phyloP scores from a whole-genome alignment of 2,329 filamentous ascomycete species.

The Penicillium fuscoglaucum region DNA sequence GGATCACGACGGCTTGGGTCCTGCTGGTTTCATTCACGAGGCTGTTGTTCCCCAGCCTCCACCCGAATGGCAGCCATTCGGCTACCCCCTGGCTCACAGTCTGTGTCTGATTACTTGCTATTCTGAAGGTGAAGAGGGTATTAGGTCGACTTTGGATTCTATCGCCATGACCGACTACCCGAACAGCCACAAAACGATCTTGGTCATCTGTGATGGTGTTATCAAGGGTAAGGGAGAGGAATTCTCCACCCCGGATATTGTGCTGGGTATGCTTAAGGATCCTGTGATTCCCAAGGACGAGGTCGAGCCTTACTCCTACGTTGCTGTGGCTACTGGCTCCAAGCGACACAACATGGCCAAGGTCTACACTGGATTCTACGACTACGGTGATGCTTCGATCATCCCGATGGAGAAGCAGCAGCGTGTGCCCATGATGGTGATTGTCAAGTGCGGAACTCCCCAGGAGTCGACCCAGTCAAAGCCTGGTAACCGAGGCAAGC shows the following conservation, averaged over 20 bases:
- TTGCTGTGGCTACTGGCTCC: constrained; percentile 89
- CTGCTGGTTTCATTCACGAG: constrained; percentile 94
- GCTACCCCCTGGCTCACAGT: constrained; percentile 87
- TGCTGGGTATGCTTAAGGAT: constrained; percentile 92
- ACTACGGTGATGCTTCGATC: constrained; percentile 79
- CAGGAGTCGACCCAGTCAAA: constrained; percentile 79
- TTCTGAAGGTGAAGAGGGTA: constrained; percentile 89
- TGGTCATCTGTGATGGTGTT: constrained; percentile 94
- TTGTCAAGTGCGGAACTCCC: constrained; percentile 94
- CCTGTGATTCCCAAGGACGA: constrained; percentile 76
- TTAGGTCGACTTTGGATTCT: constrained; percentile 92
- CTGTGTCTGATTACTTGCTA: constrained; percentile 96
- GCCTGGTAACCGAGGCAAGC: constrained; percentile 95
- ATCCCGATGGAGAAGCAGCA: constrained; percentile 88
- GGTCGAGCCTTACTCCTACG: constrained; percentile 89
- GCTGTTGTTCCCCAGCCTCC: constrained; percentile 94
- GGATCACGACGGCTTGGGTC: constrained; percentile 71
- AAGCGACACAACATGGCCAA: constrained; percentile 99
- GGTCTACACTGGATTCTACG: constrained; percentile 96
- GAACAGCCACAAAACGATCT: constrained; percentile 96
- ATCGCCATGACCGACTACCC: constrained; percentile 97
- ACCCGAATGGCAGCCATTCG: constrained; percentile 95
- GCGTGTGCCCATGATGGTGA: constrained; percentile 93
- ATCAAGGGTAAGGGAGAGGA: constrained; percentile 94
- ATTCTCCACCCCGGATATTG: constrained; percentile 84